A percentile compares a stretch with the other conserved stretches of the same genome.
These are phyloP conservation scores for Suillus hirtellus DNA, from an alignment of 768 basidiomycete genomes.

Conservation along the genomic window DNA sequence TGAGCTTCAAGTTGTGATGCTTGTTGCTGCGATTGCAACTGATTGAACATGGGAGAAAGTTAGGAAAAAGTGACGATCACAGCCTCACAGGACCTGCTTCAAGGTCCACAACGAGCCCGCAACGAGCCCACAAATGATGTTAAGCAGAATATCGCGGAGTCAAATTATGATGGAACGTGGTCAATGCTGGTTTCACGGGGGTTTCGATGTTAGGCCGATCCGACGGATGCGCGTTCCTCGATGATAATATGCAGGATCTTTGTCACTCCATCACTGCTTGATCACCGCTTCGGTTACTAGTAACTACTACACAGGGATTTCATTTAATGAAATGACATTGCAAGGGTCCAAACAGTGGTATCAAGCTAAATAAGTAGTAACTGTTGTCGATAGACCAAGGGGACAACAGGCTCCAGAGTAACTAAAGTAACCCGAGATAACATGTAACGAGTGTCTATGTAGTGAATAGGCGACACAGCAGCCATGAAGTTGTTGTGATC, in stretches of 20 bases:
- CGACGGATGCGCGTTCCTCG: not conserved
- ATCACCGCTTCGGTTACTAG: not conserved
- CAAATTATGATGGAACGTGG: constrained; percentile 9
- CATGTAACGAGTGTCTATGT: not conserved
- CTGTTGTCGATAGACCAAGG: not conserved
- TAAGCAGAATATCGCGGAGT: constrained; percentile 5
- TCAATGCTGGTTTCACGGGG: not conserved
- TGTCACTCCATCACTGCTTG: not conserved
- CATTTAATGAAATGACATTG: not conserved
- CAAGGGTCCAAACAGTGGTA: not conserved
- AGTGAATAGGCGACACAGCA: not conserved
- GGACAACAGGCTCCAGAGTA: not conserved
- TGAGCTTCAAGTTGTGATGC: not conserved
- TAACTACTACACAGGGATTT: not conserved
- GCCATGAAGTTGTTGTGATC: not conserved
- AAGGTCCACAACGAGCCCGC: not conserved
- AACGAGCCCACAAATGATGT: not conserved
- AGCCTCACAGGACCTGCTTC: not conserved
- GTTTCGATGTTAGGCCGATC: not conserved
- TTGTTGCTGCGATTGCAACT: constrained; percentile 4
- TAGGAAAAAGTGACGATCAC: not conserved
- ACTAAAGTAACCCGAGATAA: not conserved
- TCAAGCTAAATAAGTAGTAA: constrained; percentile 5
- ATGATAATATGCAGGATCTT: not conserved
- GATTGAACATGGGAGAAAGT: not conserved